Evolutionary conservation across 805 yeast species (phyloP), one percentile per base, ranked within the genome.

Genomic region (Candida takata): DNA sequence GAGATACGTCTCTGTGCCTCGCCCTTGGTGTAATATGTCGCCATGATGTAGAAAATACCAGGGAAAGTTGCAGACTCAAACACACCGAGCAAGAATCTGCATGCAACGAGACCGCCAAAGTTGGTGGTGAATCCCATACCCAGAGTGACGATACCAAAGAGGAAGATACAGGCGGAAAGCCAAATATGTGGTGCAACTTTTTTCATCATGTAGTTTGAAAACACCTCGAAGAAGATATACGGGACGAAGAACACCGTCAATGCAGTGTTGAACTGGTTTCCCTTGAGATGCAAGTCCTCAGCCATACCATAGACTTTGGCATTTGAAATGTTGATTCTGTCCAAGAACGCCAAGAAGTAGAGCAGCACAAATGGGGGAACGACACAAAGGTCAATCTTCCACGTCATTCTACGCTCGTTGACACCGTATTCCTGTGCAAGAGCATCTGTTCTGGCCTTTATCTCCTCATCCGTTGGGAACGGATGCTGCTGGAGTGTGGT

Each of bases 261-360:
- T 16, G 68, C 67, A 24, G 58, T 62, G 20, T 67, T 63, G 48
- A 60, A 70, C 44, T 71, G 69, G 30, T 52, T 53, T 3, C 65
- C 64, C 2, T 57, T 55, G 28, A 84, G 62, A 14, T 65, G 49
- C 24, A 84, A 57, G 38, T 77, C 82, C 1, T 49, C 57, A 15
- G 67, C 66, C 64, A 84, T 64, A 10, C 86, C 86, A 51, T 82
- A 83, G 37, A 79, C 71, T 41, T 76, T 76, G 7, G 95, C 94
- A 57, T 84, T 84, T 21, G 88, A 76, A 42, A 84, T 81, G 55
- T 84, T 84, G 40, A 84, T 88, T 56, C 94, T 68, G 55, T 84
- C 94, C 51, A 84, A 61, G 52, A 84, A 84, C 1, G 90, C 79
- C 42, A 84, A 67, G 56, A 84, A 74, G 51, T 84, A 84, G 30